Conservation (phyloP, 805 yeast genomes). For the Yamadazyma sp. region DNA sequence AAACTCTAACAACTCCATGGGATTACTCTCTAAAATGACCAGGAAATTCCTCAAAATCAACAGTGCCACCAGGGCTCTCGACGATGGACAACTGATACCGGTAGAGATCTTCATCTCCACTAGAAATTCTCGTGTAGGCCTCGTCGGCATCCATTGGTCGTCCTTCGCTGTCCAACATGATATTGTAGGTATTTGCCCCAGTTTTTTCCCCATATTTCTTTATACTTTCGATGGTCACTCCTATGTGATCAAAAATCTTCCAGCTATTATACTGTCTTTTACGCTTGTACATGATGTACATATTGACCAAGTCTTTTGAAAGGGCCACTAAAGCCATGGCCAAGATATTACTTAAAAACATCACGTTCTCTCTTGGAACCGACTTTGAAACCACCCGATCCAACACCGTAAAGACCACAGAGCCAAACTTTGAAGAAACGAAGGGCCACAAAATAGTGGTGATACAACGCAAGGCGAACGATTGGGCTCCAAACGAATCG, state of each 20-base stretch:
- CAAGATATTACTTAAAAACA: slow-evolving; percentile 30
- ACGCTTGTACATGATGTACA: slow-evolving; percentile 28
- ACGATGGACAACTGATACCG: no score
- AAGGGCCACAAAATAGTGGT: slow-evolving; percentile 44
- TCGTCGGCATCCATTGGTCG: neutral
- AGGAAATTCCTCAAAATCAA: neutral
- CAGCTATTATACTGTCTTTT: slow-evolving; percentile 23
- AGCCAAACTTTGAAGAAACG: slow-evolving; percentile 34
- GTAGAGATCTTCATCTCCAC: neutral
- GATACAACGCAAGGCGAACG: slow-evolving; percentile 26
- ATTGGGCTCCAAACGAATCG: slow-evolving; percentile 20
- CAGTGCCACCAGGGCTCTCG: neutral
- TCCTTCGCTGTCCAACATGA: slow-evolving; percentile 1
- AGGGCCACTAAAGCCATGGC: slow-evolving; percentile 35
- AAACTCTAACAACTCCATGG: no score
- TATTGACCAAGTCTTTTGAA: slow-evolving; percentile 32
- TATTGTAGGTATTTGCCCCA: neutral
- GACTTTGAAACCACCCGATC: slow-evolving; percentile 2
- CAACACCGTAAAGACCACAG: slow-evolving; percentile 14
- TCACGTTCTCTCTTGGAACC: slow-evolving; percentile 16
- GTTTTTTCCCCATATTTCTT: neutral
- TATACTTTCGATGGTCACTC: slow-evolving; percentile 11
- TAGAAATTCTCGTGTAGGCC: neutral
- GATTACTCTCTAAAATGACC: no score
- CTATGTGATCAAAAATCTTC: slow-evolving; percentile 13